These are phyloP conservation scores for Trypanosoma caninum DNA, from an alignment of 208 protist species.

Conservation along the genomic window DNA sequence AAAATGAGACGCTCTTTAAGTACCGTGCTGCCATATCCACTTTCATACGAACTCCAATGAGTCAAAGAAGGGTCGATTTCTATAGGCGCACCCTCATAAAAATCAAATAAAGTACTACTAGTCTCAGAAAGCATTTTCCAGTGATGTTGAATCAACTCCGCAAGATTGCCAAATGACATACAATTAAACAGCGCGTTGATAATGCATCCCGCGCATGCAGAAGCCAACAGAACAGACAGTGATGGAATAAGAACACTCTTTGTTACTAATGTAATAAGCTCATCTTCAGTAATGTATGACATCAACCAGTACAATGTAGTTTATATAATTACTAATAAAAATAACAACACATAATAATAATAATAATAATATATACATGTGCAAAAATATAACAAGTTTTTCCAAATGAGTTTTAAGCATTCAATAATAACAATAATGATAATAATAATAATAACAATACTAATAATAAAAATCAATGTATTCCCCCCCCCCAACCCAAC, in stretches of 20 bases:
- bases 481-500: no score
- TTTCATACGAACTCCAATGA: neutral
- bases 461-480: no score
- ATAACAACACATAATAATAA: no score
- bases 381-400: no score
- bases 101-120: neutral
- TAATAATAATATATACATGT: no score
- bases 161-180: neutral
- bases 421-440: no score
- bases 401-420: no score
- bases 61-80: slow-evolving; percentile 5
- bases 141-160: neutral
- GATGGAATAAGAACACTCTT: slow-evolving; percentile 8
- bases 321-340: no score
- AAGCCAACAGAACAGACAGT: neutral
- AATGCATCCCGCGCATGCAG: slow-evolving; percentile 1
- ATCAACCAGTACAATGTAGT: no score
- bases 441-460: no score
- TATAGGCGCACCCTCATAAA: neutral
- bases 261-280: neutral
- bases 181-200: slow-evolving; percentile 1
- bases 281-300: neutral
- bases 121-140: neutral
- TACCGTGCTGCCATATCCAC: neutral
- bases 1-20: no score